These are phyloP conservation scores for Microsporum canis DNA, from an alignment of 2,329 filamentous ascomycete genomes.

Conservation along the genomic window DNA sequence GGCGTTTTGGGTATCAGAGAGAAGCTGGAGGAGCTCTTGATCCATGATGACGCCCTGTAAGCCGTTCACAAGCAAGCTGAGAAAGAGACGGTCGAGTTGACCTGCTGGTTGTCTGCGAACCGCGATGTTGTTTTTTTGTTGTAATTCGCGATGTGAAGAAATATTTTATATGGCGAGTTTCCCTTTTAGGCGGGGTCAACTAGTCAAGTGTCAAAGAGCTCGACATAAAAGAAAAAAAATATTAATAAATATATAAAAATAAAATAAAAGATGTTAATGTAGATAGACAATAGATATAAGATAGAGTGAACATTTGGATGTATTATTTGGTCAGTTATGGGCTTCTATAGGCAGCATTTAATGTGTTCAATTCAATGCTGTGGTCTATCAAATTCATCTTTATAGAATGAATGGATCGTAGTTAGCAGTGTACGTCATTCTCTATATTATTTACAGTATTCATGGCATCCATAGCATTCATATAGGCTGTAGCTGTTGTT, in stretches of 20 bases:
- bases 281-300: too few relatives aligned
- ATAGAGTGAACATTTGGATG: too few relatives aligned
- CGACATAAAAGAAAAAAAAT: not conserved
- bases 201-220: not conserved
- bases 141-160: not conserved
- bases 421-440: too few relatives aligned
- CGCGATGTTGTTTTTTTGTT: not conserved
- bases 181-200: not conserved
- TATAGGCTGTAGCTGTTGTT: too few relatives aligned
- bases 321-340: too few relatives aligned
- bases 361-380: too few relatives aligned
- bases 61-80: not conserved
- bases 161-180: not conserved
- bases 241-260: not conserved
- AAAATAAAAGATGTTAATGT: too few relatives aligned
- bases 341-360: too few relatives aligned
- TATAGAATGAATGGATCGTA: too few relatives aligned
- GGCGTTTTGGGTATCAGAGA: slow-evolving; percentile 72
- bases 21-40: slow-evolving; percentile 78
- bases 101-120: not conserved
- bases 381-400: too few relatives aligned
- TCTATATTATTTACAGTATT: too few relatives aligned
- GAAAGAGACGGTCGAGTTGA: not conserved
- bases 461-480: too few relatives aligned
- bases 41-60: slow-evolving; percentile 52